Evolutionary conservation across 768 basidiomycete species (phyloP).

Genomic region (Melanogaster broomeanus): DNA sequence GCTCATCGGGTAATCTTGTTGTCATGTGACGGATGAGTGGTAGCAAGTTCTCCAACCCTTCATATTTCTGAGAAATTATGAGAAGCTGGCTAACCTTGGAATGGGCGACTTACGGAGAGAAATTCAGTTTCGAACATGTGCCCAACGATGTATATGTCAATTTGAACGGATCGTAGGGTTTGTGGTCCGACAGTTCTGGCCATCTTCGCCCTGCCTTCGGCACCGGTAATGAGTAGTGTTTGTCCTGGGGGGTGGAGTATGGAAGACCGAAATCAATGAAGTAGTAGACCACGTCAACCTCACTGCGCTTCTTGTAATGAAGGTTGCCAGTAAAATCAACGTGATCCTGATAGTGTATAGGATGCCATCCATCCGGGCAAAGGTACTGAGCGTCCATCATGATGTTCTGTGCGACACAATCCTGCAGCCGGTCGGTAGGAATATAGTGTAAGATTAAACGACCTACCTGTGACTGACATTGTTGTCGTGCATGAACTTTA

Average conservation of each 20-base stretch:
- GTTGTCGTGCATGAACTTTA: slow-evolving; percentile 37
- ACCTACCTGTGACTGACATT: slow-evolving; percentile 37
- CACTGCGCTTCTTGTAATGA: background rate
- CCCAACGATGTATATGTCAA: slow-evolving; percentile 34
- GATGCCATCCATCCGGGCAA: slow-evolving; percentile 31
- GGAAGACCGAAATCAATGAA: slow-evolving; percentile 1
- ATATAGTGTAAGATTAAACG: background rate
- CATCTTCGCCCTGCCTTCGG: background rate
- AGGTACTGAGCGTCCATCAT: slow-evolving; percentile 28
- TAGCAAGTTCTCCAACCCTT: too few species aligned
- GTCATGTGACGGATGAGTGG: too few species aligned
- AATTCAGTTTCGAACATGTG: slow-evolving; percentile 22
- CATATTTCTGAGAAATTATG: too few species aligned
- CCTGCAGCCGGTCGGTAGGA: background rate
- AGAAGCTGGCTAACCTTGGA: too few species aligned
- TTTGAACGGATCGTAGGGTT: slow-evolving; percentile 32
- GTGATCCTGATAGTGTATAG: slow-evolving; percentile 1
- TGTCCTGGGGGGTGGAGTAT: background rate
- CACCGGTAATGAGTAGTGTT: background rate
- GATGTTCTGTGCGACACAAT: slow-evolving; percentile 31
- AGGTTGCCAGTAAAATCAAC: slow-evolving; percentile 17
- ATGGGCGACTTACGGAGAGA: background rate
- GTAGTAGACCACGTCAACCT: background rate
- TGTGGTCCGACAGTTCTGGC: slow-evolving; percentile 23
- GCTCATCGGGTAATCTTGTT: too few species aligned